Conservation (phyloP, 1,284 basidiomycete genomes). For the Pseudozyma flocculosa region DNA sequence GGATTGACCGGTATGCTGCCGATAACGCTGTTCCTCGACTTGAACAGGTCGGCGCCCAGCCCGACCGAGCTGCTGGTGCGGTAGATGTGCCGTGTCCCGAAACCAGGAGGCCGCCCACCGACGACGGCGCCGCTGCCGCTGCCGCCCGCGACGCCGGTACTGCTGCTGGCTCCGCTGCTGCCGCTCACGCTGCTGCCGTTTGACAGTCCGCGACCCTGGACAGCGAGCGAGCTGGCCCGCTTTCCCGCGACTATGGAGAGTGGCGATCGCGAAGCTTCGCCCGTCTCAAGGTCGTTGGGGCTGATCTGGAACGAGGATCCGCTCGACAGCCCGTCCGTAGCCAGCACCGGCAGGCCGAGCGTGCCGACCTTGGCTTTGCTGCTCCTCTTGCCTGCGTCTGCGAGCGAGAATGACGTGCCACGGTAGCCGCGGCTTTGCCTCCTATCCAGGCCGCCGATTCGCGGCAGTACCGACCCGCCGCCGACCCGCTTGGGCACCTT, state of each 20-base stretch:
- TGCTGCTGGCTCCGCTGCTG: no score
- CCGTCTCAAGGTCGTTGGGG: no score
- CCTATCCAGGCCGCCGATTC: no score
- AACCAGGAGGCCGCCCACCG: constrained; percentile 3
- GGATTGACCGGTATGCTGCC: neutral
- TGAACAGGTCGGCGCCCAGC: constrained; percentile 27
- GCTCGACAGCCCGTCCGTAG: constrained; percentile 24
- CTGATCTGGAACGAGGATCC: constrained; percentile 26
- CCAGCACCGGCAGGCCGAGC: constrained; percentile 18
- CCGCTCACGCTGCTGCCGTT: no score
- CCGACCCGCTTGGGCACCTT: constrained; percentile 15
- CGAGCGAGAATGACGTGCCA: constrained; percentile 23
- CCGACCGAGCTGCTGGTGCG: constrained; percentile 23
- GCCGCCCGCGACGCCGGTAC: no score
- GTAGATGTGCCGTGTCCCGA: constrained; percentile 14
- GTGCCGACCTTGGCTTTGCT: constrained; percentile 20
- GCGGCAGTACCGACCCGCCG: constrained; percentile 14
- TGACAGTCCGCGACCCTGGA: no score
- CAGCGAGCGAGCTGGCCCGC: no score
- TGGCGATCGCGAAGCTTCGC: no score
- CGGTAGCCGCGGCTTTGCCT: constrained; percentile 20
- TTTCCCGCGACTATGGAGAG: no score
- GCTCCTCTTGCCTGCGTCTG: constrained; percentile 19
- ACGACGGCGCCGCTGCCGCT: neutral
- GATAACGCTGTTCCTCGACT: neutral